Evolutionary conservation across 805 yeast genomes (phyloP), one percentile per base, ranked within the genome.

Genomic region (Ogataea allantospora): DNA sequence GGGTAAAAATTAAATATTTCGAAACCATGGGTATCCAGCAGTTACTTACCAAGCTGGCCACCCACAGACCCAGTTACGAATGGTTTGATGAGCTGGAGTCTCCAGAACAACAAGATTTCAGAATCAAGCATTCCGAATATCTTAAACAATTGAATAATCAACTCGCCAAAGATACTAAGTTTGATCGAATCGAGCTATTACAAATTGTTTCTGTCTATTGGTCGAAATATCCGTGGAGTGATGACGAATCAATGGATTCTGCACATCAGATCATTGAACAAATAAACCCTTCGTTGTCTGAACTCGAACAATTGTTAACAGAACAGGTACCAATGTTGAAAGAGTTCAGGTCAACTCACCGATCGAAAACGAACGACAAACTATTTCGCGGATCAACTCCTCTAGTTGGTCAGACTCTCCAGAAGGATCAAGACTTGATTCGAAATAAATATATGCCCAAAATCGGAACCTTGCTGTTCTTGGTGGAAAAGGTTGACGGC

Each of bases 381-480:
- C 23, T 29, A 6, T 29, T 29, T 9, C 7, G 13, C 7, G 6
- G 9, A 12, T 10, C 22, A 10, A 18, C 32, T 4, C 32, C 32
- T 3, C 13, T 29, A 12, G 8, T 18, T 12, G 32, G 32, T 12
- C 12, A 29, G 7, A 38, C 38, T 9, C 51, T 45, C 30, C 30
- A 42, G 14, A 20, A 39, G 16, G 59, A 54, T 15, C 12, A 16
- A n/a, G 57, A 58, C 38, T 53, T 44, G 18, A 12, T 19, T 7
- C 11, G 32, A 18, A 15, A 16, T 2, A 12, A 38, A 5, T 34
- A 50, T 33, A 32, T 54, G 22, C 34, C 49, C 11, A 24, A 20
- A 14, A 12, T 55, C 2, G 42, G 44, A 5, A 42, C 35, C n/a
- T 27, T 52, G 32, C 16, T 34, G 3, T 47, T 20, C 17, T 10